Percentiles rank a stretch among this genome's conserved stretches.
phyloP scores from a whole-genome alignment of 495 filamentous ascomycete genomes.

The Cenococcum geophilum region DNA sequence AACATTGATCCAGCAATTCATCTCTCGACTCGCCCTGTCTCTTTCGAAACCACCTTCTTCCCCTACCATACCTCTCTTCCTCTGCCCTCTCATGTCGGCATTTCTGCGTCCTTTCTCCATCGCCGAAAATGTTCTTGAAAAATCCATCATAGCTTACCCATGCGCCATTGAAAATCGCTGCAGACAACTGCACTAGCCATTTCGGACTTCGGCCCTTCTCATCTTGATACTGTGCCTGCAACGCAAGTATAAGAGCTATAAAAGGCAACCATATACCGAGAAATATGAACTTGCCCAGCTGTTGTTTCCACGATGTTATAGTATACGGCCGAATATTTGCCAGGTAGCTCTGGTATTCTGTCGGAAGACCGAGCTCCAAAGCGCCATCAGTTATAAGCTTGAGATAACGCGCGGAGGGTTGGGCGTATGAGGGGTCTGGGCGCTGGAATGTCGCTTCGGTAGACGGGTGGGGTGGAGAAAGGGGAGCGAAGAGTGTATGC shows the following conservation, averaged over 20 bases:
- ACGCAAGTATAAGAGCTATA: slow-evolving; percentile 45
- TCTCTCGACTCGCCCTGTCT: too few species aligned
- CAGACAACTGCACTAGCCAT: slow-evolving; percentile 54
- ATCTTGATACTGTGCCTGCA: slow-evolving; percentile 50
- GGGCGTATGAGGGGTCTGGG: slow-evolving; percentile 61
- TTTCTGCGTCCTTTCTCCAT: slow-evolving; percentile 70
- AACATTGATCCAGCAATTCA: too few species aligned
- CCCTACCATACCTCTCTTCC: slow-evolving; percentile 1
- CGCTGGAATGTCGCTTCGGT: slow-evolving; percentile 43
- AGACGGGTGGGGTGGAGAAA: slow-evolving; percentile 4
- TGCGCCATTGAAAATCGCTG: slow-evolving; percentile 47
- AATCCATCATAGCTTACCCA: slow-evolving; percentile 73
- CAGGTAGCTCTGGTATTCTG: slow-evolving; percentile 67
- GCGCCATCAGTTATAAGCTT: slow-evolving; percentile 70
- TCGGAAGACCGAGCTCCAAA: slow-evolving; percentile 66
- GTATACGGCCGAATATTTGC: slow-evolving; percentile 59
- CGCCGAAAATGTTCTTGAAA: slow-evolving; percentile 66
- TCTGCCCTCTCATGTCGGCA: slow-evolving; percentile 18
- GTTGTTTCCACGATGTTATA: slow-evolving; percentile 59
- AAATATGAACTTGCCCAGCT: slow-evolving; percentile 57
- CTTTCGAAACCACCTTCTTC: not conserved
- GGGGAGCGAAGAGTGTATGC: slow-evolving; percentile 55
- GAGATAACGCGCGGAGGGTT: slow-evolving; percentile 79
- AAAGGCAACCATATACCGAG: slow-evolving; percentile 54
- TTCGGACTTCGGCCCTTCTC: slow-evolving; percentile 57